A percentile compares a stretch with the other conserved stretches of the same genome.
phyloP scores from a whole-genome alignment of 2,329 filamentous ascomycete genomes.

The Venturia nashicola region DNA sequence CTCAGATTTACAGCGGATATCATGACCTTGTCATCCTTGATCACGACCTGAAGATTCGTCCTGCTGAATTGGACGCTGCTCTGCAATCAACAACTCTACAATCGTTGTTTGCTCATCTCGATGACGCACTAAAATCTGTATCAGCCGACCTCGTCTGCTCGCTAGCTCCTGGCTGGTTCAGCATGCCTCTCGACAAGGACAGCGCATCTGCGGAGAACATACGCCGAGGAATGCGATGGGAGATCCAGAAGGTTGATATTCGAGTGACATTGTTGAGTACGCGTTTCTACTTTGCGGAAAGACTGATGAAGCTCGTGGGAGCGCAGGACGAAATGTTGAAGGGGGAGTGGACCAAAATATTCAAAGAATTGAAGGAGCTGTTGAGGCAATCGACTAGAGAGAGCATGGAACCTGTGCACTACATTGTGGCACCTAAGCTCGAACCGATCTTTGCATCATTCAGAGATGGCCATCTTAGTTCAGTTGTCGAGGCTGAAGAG shows the following conservation, averaged over 20 bases:
- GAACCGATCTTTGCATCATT: neutral
- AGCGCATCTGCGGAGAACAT: conserved; percentile 18
- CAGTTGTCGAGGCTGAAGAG: neutral
- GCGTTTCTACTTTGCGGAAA: conserved; percentile 3
- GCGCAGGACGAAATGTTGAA: neutral
- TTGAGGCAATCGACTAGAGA: neutral
- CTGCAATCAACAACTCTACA: neutral
- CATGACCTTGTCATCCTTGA: neutral
- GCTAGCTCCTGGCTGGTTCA: conserved; percentile 16
- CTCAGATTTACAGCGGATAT: conserved; percentile 50
- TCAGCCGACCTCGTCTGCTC: conserved; percentile 19
- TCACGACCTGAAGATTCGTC: conserved; percentile 39
- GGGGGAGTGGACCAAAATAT: neutral
- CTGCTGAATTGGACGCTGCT: conserved; percentile 16
- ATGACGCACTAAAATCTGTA: neutral
- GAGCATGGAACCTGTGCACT: conserved; percentile 1
- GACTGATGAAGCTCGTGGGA: neutral
- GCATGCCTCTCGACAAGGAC: conserved; percentile 16
- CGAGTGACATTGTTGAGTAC: conserved; percentile 20
- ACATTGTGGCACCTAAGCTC: neutral
- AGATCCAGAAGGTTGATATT: conserved; percentile 88
- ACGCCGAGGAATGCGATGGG: conserved; percentile 39
- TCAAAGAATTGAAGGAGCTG: conserved; percentile 1
- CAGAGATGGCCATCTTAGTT: neutral
- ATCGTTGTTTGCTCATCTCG: neutral